Percentiles rank a stretch among this genome's conserved stretches.
These are phyloP conservation scores for Immersiporthe knoxdaviesiana DNA, from an alignment of 2,329 filamentous ascomycete species.

Conservation along the genomic window DNA sequence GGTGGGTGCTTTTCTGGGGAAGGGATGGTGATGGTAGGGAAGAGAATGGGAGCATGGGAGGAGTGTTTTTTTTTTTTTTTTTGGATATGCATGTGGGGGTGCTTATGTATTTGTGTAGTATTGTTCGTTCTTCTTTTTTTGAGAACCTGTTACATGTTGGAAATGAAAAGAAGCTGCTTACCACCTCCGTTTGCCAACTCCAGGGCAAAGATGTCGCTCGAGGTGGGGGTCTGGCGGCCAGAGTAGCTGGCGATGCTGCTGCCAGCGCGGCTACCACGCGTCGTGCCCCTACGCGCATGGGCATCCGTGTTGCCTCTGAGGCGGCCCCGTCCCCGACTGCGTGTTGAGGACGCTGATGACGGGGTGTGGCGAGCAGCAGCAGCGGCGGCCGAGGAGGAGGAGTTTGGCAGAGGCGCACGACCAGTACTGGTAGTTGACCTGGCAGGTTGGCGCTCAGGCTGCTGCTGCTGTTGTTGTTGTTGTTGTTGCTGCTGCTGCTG, in stretches of 20 bases:
- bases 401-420: conserved; percentile 15
- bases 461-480: too few species aligned
- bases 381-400: conserved; percentile 13
- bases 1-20: too few species aligned
- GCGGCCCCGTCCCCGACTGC: conserved; percentile 12
- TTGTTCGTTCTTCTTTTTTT: not conserved
- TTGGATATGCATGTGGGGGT: too few species aligned
- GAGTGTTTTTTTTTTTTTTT: too few species aligned
- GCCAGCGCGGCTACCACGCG: conserved; percentile 11
- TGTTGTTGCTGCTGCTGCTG: too few species aligned
- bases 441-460: conserved; percentile 24
- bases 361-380: conserved; percentile 13
- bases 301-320: conserved; percentile 13
- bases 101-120: not conserved
- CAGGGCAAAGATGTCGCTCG: conserved; percentile 11
- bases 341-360: not conserved
- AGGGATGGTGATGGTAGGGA: too few species aligned
- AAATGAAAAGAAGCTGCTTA: not conserved
- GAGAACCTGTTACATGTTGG: too few species aligned
- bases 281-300: conserved; percentile 22
- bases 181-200: conserved; percentile 12
- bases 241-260: conserved; percentile 19
- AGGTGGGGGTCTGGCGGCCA: not conserved
- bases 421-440: conserved; percentile 18
- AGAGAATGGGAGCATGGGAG: too few species aligned